Evolutionary conservation across 176 grass and related monocot genomes (phyloP).

Genomic region (Coix lacrymajobi): DNA sequence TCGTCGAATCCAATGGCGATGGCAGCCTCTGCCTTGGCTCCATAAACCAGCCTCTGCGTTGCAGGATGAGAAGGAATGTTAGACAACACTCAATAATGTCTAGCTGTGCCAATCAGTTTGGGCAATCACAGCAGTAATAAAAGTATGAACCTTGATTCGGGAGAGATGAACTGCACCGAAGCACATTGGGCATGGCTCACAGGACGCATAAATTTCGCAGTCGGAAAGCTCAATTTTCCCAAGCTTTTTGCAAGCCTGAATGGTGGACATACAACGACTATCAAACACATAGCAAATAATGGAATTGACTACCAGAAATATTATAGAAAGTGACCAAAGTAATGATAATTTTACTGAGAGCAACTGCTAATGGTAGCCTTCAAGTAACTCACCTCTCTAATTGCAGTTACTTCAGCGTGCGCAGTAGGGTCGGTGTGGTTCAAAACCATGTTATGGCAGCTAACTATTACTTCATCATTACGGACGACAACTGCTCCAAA

Average conservation of each 20-base stretch:
- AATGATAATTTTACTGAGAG: background rate
- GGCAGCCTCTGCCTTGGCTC: conserved; percentile 82
- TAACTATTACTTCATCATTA: conserved; percentile 75
- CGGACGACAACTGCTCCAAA: conserved; percentile 80
- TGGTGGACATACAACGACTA: background rate
- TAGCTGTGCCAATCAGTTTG: background rate
- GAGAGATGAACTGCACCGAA: conserved; percentile 81
- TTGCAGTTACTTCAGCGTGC: conserved; percentile 87
- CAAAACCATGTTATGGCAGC: conserved; percentile 95
- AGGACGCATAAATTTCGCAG: conserved; percentile 83
- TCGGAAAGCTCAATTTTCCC: conserved; percentile 78
- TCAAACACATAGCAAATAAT: background rate
- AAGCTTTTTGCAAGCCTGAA: conserved; percentile 79
- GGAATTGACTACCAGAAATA: background rate
- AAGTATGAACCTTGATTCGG: conserved; percentile 54
- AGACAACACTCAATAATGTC: background rate
- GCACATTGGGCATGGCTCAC: conserved; percentile 84
- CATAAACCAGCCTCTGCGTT: conserved; percentile 69
- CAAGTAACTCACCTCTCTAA: conserved; percentile 61
- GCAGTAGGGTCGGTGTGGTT: conserved; percentile 81
- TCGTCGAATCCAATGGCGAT: conserved; percentile 79
- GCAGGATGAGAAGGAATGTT: background rate
- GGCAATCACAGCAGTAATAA: background rate
- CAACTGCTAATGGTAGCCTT: background rate
- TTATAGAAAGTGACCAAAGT: background rate